Evolutionary conservation across 305 asterid genomes (phyloP).

Genomic region (Fraxinus baroniana): DNA sequence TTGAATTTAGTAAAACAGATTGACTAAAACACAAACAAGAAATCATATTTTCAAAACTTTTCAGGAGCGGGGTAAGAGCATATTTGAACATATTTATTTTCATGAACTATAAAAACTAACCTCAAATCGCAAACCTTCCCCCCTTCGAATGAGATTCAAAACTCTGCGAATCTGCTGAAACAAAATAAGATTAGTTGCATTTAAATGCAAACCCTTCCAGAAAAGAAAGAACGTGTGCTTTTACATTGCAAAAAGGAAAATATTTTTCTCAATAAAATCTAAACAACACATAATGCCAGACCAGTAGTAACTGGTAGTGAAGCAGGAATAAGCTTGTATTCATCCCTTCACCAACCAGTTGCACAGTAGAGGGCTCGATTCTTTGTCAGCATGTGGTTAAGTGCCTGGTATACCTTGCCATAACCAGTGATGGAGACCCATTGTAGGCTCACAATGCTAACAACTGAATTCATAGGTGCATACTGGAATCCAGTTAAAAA

Average conservation of each 20-base stretch:
- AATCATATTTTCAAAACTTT: neutral
- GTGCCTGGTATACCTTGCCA: neutral
- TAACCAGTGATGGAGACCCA: neutral
- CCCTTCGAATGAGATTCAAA: slow-evolving; percentile 90
- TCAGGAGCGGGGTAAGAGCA: neutral
- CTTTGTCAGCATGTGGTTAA: neutral
- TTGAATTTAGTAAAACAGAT: slow-evolving; percentile 11
- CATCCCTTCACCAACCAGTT: neutral
- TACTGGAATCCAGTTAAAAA: neutral
- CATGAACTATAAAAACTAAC: slow-evolving; percentile 38
- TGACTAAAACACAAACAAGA: neutral
- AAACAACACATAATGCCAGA: slow-evolving; percentile 8
- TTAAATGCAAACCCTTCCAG: neutral
- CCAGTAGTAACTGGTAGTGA: slow-evolving; percentile 10
- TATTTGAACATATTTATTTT: neutral
- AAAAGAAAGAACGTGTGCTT: neutral
- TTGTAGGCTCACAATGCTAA: neutral
- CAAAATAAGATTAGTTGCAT: slow-evolving; percentile 17
- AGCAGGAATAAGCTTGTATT: neutral
- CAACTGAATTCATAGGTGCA: neutral
- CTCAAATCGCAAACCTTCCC: slow-evolving; percentile 88
- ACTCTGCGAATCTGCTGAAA: slow-evolving; percentile 83
- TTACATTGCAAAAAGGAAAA: neutral
- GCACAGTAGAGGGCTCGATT: neutral
- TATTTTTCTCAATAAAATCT: neutral